Evolutionary conservation across 2,329 filamentous ascomycete genomes (phyloP).

Genomic region (Pezicula radicicola): DNA sequence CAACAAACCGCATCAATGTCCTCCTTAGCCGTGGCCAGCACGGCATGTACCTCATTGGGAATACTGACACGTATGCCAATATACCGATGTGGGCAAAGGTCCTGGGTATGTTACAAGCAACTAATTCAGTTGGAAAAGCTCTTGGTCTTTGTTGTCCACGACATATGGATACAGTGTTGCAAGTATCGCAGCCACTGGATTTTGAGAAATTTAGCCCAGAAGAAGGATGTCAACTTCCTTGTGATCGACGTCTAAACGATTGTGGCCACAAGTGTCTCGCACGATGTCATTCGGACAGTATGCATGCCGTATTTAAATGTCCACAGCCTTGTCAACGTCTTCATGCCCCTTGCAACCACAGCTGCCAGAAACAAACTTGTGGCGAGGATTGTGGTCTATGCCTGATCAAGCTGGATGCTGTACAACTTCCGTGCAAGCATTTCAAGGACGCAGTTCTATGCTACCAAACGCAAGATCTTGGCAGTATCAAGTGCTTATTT

Average conservation of each 20-base stretch:
- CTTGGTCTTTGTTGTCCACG: slow-evolving; percentile 59
- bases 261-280: slow-evolving; percentile 47
- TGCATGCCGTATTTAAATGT: slow-evolving; percentile 45
- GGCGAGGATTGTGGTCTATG: slow-evolving; percentile 41
- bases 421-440: slow-evolving; percentile 39
- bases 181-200: slow-evolving; percentile 14
- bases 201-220: slow-evolving; percentile 48
- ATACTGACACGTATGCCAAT: slow-evolving; percentile 51
- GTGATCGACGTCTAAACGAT: slow-evolving; percentile 21
- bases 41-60: slow-evolving; percentile 70
- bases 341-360: slow-evolving; percentile 39
- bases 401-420: slow-evolving; percentile 25
- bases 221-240: slow-evolving; percentile 42
- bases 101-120: slow-evolving; percentile 43
- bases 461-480: slow-evolving; percentile 40
- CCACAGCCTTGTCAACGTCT: slow-evolving; percentile 40
- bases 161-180: slow-evolving; percentile 45
- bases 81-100: slow-evolving; percentile 65
- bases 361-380: slow-evolving; percentile 38
- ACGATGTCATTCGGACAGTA: slow-evolving; percentile 43
- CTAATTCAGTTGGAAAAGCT: slow-evolving; percentile 43
- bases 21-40: slow-evolving; percentile 64
- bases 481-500: slow-evolving; percentile 43
- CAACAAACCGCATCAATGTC: slow-evolving; percentile 67
- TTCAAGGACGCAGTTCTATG: slow-evolving; percentile 29